phyloP scores from a whole-genome alignment of 345 rosid genomes.

The Aurinia saxatilis region DNA sequence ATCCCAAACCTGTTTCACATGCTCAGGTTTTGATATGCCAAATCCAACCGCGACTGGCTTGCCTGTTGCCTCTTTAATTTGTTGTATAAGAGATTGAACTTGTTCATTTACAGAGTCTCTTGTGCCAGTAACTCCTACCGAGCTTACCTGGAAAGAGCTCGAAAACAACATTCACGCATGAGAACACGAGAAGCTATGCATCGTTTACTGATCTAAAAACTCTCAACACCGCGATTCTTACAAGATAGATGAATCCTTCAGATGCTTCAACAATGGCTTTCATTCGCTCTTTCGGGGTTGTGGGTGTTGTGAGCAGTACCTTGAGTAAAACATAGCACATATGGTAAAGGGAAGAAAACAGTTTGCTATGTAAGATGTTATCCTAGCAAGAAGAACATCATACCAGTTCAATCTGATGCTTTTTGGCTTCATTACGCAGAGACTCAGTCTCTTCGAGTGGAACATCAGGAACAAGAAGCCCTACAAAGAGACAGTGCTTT shows the following conservation, averaged over 20 bases:
- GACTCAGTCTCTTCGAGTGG: conserved; percentile 87
- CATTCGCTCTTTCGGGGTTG: conserved; percentile 71
- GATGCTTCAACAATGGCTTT: conserved; percentile 74
- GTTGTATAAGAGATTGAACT: conserved; percentile 58
- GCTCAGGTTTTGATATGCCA: conserved; percentile 78
- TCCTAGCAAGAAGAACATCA: background rate
- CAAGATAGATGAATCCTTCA: conserved; percentile 84
- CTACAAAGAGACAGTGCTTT: conserved; percentile 25
- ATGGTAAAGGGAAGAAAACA: background rate
- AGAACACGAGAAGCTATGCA: background rate
- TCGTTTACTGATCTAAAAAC: background rate
- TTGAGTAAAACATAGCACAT: conserved; percentile 20
- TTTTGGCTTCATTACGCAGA: conserved; percentile 64
- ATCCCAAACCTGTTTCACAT: conserved; percentile 63
- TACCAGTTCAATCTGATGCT: conserved; percentile 72
- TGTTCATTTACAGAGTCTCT: conserved; percentile 61
- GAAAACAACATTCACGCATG: background rate
- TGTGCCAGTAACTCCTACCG: conserved; percentile 84
- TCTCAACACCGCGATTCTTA: conserved; percentile 28
- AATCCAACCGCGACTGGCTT: conserved; percentile 85
- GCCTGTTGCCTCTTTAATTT: conserved; percentile 59
- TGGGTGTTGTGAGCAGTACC: conserved; percentile 88
- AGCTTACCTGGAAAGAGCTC: conserved; percentile 54
- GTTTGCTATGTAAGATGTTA: background rate
- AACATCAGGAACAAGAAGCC: conserved; percentile 94